Evolutionary conservation across 345 rosid species (phyloP).

Genomic region (Rhizophora apiculata): DNA sequence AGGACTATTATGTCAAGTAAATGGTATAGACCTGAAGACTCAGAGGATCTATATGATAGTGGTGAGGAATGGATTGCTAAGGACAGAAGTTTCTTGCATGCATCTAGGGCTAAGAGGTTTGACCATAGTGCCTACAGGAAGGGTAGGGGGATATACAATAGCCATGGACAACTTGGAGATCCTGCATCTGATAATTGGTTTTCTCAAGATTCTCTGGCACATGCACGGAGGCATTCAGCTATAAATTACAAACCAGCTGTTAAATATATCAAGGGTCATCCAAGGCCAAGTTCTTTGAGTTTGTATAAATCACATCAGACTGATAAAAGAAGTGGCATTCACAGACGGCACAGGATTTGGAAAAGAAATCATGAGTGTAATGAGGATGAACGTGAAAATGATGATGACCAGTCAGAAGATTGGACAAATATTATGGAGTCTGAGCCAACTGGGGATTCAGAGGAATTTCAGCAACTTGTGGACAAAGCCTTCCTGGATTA

Average conservation of each 20-base stretch:
- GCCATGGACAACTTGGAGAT: slow-evolving; percentile 25
- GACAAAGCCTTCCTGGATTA: slow-evolving; percentile 50
- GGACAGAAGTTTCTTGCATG: slow-evolving; percentile 28
- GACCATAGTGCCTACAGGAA: slow-evolving; percentile 33
- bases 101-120: slow-evolving; percentile 25
- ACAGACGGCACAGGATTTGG: slow-evolving; percentile 38
- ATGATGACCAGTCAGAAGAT: slow-evolving; percentile 33
- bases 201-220: slow-evolving; percentile 33
- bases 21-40: slow-evolving; percentile 29
- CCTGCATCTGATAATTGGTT: slow-evolving; percentile 31
- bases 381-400: slow-evolving; percentile 33
- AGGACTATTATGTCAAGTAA: slow-evolving; percentile 33
- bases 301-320: slow-evolving; percentile 32
- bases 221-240: slow-evolving; percentile 28
- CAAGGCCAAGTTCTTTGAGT: slow-evolving; percentile 28
- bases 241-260: slow-evolving; percentile 34
- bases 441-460: slow-evolving; percentile 47
- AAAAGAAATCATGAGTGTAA: slow-evolving; percentile 43
- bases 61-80: slow-evolving; percentile 40
- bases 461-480: slow-evolving; percentile 53
- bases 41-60: slow-evolving; percentile 34
- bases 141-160: slow-evolving; percentile 32
- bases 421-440: slow-evolving; percentile 27
- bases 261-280: slow-evolving; percentile 30
- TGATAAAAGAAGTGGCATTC: slow-evolving; percentile 36